Evolutionary conservation across 164 flowering plant species (phyloP).

Genomic region (Berberis thunbergii): DNA sequence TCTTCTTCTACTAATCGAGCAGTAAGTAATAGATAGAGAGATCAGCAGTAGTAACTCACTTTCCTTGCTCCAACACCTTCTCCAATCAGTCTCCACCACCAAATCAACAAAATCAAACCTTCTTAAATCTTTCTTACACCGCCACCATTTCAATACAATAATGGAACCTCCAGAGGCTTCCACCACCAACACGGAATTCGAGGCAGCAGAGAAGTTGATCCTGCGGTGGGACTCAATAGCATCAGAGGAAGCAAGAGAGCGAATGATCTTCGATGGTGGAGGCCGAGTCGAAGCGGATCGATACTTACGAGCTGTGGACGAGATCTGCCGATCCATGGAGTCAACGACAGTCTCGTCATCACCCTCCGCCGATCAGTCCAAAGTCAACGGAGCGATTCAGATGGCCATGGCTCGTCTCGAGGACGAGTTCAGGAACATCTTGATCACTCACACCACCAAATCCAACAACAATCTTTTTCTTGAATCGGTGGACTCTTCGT

Average conservation of each 20-base stretch:
- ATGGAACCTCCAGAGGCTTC: constrained; percentile 26
- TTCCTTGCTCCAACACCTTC: neutral
- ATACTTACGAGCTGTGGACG: constrained; percentile 72
- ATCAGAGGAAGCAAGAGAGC: constrained; percentile 61
- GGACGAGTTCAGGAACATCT: constrained; percentile 80
- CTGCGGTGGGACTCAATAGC: constrained; percentile 84
- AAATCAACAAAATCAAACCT: neutral
- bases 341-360: constrained; percentile 16
- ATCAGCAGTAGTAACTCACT: neutral
- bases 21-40: too few species aligned
- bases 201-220: constrained; percentile 56
- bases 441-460: constrained; percentile 36
- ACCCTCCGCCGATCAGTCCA: constrained; percentile 19
- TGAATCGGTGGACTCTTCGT: constrained; percentile 37
- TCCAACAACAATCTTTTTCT: too few species aligned
- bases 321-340: constrained; percentile 56
- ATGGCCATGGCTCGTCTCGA: constrained; percentile 93
- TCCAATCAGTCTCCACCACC: neutral
- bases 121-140: neutral
- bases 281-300: constrained; percentile 57
- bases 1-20: neutral
- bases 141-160: neutral
- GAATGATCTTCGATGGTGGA: constrained; percentile 69
- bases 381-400: constrained; percentile 45
- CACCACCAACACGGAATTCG: constrained; percentile 4